Percentiles rank a stretch among this genome's conserved stretches.
Evolutionary conservation across 495 filamentous ascomycete species (phyloP).

Genomic region (Xylaria intraflava): DNA sequence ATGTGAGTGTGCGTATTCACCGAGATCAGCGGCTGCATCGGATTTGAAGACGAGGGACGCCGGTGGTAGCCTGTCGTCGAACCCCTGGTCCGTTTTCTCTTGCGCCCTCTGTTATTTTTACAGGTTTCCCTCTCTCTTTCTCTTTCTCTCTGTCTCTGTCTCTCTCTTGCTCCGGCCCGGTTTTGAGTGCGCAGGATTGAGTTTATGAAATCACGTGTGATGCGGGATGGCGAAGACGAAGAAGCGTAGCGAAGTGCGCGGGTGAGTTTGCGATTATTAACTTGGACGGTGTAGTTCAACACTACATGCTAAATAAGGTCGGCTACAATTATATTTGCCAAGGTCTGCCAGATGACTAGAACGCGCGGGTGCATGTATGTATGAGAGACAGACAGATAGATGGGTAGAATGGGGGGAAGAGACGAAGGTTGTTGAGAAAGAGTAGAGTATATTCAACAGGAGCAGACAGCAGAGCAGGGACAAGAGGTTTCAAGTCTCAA

Average conservation of each 20-base stretch:
- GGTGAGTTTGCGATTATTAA: background rate
- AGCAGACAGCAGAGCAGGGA: background rate
- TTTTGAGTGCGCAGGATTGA: background rate
- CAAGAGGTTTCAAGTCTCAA: constrained; percentile 4
- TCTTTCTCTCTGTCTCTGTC: background rate
- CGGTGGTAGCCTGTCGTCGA: background rate
- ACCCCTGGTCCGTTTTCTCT: background rate
- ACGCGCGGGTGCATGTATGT: background rate
- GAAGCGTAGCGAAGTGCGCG: constrained; percentile 4
- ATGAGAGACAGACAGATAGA: background rate
- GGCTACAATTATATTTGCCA: background rate
- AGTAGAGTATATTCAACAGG: background rate
- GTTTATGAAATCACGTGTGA: background rate
- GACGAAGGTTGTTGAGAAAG: background rate
- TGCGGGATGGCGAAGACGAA: constrained; percentile 7
- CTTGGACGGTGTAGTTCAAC: background rate
- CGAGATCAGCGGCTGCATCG: constrained; percentile 45
- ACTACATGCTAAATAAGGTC: background rate
- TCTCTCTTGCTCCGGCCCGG: background rate
- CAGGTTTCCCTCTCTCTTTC: background rate
- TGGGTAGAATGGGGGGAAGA: background rate
- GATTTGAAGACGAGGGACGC: constrained; percentile 7
- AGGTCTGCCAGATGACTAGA: background rate
- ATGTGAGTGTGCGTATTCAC: constrained; percentile 49
- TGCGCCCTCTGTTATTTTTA: background rate